phyloP scores from a whole-genome alignment of 2,329 filamentous ascomycete species.

The Chrysosporium keratinophilum region DNA sequence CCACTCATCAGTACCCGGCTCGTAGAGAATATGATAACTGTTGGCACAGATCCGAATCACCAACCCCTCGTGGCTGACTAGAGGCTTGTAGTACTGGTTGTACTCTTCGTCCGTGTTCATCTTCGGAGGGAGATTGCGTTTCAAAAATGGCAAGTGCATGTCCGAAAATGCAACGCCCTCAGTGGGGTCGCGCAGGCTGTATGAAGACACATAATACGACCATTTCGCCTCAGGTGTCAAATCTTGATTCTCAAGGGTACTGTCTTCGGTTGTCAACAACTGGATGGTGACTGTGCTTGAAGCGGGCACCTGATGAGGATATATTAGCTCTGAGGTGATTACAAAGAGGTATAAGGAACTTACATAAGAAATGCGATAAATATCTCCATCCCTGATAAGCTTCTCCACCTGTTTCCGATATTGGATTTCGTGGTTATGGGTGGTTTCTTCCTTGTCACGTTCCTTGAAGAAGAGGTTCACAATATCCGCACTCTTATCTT shows the following conservation, averaged over 20 bases:
- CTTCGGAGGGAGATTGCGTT: constrained; percentile 56
- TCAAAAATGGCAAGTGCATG: constrained; percentile 58
- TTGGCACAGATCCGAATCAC: constrained; percentile 65
- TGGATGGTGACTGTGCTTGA: constrained; percentile 61
- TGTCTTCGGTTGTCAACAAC: constrained; percentile 79
- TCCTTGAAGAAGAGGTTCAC: constrained; percentile 76
- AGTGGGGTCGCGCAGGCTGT: constrained; percentile 77
- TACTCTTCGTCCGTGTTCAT: constrained; percentile 54
- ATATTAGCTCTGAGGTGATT: constrained; percentile 8
- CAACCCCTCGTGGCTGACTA: constrained; percentile 57
- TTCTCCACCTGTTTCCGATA: constrained; percentile 89
- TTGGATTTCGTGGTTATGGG: constrained; percentile 78
- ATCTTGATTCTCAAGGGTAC: constrained; percentile 63
- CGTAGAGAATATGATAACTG: constrained; percentile 70
- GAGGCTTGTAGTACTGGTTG: constrained; percentile 44
- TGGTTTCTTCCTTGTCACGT: constrained; percentile 72
- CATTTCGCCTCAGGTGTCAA: constrained; percentile 56
- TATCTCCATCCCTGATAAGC: constrained; percentile 80
- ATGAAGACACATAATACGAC: constrained; percentile 94
- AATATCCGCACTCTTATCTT: constrained; percentile 89
- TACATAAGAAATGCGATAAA: constrained; percentile 86
- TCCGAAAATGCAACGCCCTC: constrained; percentile 60
- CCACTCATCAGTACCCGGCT: constrained; percentile 58
- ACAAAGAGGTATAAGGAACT: constrained; percentile 36
- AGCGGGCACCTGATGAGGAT: constrained; percentile 48